phyloP scores from a whole-genome alignment of 495 filamentous ascomycete species.

The Annulohypoxylon moriforme region DNA sequence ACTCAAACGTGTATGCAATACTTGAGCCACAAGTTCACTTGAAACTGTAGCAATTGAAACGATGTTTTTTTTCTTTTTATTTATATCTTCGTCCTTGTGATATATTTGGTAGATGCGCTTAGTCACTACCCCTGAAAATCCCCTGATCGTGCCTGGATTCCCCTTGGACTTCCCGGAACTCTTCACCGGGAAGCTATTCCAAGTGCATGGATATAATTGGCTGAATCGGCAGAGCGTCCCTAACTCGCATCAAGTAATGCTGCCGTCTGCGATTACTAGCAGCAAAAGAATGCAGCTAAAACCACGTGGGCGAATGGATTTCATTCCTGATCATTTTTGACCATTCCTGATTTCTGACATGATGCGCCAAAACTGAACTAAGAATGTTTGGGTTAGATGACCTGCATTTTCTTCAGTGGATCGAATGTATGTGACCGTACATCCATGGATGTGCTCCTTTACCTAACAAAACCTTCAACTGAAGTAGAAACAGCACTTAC shows the following conservation, averaged over 20 bases:
- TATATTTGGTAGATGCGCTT: neutral
- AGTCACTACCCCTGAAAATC: slow-evolving; percentile 19
- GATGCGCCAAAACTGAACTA: neutral
- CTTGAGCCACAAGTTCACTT: neutral
- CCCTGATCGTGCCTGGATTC: slow-evolving; percentile 12
- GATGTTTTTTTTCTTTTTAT: neutral
- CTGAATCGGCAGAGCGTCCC: no score
- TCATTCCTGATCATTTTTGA: neutral
- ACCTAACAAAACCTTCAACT: no score
- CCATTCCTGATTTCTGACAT: slow-evolving; percentile 23
- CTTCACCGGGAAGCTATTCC: neutral
- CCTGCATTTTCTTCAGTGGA: neutral
- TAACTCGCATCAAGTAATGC: slow-evolving; percentile 26
- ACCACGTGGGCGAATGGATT: slow-evolving; percentile 29
- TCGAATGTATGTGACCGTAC: no score
- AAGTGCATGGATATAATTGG: slow-evolving; percentile 29
- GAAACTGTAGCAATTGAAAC: neutral
- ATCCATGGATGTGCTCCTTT: no score
- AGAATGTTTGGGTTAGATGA: slow-evolving; percentile 11
- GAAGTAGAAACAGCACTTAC: neutral
- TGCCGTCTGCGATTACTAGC: slow-evolving; percentile 29
- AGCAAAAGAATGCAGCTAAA: slow-evolving; percentile 23
- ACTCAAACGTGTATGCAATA: neutral
- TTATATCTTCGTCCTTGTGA: neutral
- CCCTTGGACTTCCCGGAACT: slow-evolving; percentile 16